Conservation (phyloP, 1,284 basidiomycete genomes). For the Trichosporon ovoides region DNA sequence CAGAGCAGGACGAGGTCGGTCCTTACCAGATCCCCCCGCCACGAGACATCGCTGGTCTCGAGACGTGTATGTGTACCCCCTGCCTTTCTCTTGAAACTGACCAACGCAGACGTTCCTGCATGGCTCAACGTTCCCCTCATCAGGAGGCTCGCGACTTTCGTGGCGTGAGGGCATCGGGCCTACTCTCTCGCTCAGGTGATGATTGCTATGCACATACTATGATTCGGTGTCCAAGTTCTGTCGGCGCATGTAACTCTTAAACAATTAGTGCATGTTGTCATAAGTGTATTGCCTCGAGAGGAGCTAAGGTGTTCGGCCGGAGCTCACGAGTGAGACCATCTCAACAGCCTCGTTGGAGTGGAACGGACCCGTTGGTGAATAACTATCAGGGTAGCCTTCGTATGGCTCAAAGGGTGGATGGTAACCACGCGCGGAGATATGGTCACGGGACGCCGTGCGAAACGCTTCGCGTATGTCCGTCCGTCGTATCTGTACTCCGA, state of each 20-base stretch:
- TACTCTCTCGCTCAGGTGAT: not conserved
- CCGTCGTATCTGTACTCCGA: slow-evolving; percentile 37
- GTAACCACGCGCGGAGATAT: slow-evolving; percentile 6
- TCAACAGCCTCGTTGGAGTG: not conserved
- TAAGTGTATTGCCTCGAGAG: too few relatives aligned
- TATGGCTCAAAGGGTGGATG: not conserved
- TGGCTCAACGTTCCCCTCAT: slow-evolving; percentile 40
- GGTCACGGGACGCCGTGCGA: not conserved
- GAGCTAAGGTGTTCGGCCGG: too few relatives aligned
- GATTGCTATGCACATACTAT: not conserved
- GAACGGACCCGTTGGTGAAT: too few relatives aligned
- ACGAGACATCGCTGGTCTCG: slow-evolving; percentile 45
- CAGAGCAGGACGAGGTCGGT: slow-evolving; percentile 91
- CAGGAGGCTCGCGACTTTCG: slow-evolving; percentile 37
- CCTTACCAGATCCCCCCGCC: slow-evolving; percentile 53
- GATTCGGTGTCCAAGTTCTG: not conserved
- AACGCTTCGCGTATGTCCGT: slow-evolving; percentile 40
- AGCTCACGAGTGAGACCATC: not conserved
- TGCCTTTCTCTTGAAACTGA: not conserved
- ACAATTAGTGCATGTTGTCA: not conserved
- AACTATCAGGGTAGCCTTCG: not conserved
- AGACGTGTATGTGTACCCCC: slow-evolving; percentile 42
- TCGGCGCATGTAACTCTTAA: not conserved
- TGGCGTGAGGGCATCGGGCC: slow-evolving; percentile 19
- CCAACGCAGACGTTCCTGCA: slow-evolving; percentile 34